Evolutionary conservation across 2,329 filamentous ascomycete genomes (phyloP).

Genomic region (Lecanicillium sp.): DNA sequence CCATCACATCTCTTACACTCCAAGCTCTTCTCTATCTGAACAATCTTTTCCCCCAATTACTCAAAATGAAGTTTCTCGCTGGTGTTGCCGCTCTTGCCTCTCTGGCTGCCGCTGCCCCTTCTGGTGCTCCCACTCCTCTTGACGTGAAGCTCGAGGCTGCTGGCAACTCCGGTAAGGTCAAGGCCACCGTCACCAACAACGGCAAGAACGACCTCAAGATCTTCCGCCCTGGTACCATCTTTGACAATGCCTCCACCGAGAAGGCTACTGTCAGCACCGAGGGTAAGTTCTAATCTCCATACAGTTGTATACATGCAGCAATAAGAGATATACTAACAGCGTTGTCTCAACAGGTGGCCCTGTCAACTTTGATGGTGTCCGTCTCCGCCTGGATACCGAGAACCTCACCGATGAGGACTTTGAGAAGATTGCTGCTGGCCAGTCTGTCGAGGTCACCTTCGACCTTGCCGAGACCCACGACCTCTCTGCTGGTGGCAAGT

Average conservation of each 20-base stretch:
- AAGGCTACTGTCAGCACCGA: conserved; percentile 4
- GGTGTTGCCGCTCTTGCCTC: conserved; percentile 25
- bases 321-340: not conserved
- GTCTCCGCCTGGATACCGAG: conserved; percentile 33
- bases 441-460: conserved; percentile 45
- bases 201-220: conserved; percentile 35
- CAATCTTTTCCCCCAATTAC: no score
- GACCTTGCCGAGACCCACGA: conserved; percentile 50
- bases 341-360: not conserved
- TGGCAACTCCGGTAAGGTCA: conserved; percentile 37
- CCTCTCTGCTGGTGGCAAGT: conserved; percentile 41
- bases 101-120: conserved; percentile 22
- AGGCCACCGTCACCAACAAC: conserved; percentile 40
- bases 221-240: conserved; percentile 39
- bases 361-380: conserved; percentile 37
- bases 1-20: no score
- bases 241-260: conserved; percentile 39
- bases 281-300: not conserved
- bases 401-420: conserved; percentile 41
- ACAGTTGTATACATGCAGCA: not conserved
- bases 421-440: conserved; percentile 36
- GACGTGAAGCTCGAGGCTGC: conserved; percentile 30
- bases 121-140: conserved; percentile 23
- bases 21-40: no score
- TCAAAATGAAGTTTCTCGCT: conserved; percentile 30